Percentiles rank a stretch among this genome's conserved stretches.
phyloP scores from a whole-genome alignment of 2,329 filamentous ascomycete species.

The Fusarium verticillioides region DNA sequence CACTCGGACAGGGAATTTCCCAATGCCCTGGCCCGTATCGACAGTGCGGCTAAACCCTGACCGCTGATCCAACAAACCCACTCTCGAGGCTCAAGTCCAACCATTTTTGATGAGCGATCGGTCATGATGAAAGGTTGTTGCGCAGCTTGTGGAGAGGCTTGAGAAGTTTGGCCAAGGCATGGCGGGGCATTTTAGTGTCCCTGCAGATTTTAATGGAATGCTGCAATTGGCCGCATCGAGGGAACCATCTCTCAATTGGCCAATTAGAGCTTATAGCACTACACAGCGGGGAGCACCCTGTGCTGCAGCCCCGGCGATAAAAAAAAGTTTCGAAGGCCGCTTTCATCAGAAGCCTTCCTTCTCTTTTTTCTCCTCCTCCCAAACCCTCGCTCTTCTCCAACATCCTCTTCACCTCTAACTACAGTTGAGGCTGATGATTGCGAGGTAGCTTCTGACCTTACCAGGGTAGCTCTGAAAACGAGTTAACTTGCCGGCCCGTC shows the following conservation, averaged over 20 bases:
- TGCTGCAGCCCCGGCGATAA: conserved; percentile 27
- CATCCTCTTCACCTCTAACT: conserved; percentile 32
- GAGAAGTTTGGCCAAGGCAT: conserved; percentile 41
- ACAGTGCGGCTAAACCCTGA: conserved; percentile 38
- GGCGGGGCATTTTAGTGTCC: conserved; percentile 43
- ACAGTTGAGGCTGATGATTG: conserved; percentile 51
- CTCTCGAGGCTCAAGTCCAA: conserved; percentile 34
- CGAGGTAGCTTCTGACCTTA: conserved; percentile 53
- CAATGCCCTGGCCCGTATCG: conserved; percentile 7
- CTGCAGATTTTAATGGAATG: conserved; percentile 36
- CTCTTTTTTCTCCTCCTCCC: conserved; percentile 36
- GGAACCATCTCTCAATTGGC: conserved; percentile 37
- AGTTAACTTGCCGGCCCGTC: conserved; percentile 51
- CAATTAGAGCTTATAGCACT: conserved; percentile 29
- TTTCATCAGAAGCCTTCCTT: conserved; percentile 31
- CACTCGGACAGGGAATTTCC: not conserved
- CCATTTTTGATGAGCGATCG: conserved; percentile 29
- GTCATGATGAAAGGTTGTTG: conserved; percentile 39
- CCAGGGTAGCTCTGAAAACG: conserved; percentile 53
- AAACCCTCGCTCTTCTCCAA: conserved; percentile 39
- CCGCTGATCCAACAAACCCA: conserved; percentile 41
- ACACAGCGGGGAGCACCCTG: conserved; percentile 34
- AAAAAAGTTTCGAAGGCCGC: conserved; percentile 45
- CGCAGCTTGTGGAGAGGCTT: conserved; percentile 41
- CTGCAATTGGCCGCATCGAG: conserved; percentile 33